Conservation (phyloP, 2,329 filamentous ascomycete species). For the Dactylellina cionopaga region DNA sequence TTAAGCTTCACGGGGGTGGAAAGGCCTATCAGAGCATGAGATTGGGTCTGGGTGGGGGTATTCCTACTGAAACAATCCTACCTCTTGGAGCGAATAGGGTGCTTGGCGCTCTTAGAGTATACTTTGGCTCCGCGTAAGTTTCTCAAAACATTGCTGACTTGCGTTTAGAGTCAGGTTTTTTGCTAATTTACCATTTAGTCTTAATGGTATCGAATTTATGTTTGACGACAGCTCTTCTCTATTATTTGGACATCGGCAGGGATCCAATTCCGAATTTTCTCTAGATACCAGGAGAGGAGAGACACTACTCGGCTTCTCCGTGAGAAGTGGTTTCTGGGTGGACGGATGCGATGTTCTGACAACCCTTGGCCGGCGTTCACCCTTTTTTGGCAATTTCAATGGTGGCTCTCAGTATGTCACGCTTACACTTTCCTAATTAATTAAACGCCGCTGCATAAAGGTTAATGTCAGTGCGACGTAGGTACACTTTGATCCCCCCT, state of each 20-base stretch:
- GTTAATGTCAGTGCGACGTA: slow-evolving; percentile 60
- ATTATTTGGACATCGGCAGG: slow-evolving; percentile 82
- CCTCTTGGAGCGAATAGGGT: slow-evolving; percentile 68
- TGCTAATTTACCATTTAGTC: slow-evolving; percentile 58
- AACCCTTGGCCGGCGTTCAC: slow-evolving; percentile 84
- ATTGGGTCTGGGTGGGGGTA: slow-evolving; percentile 77
- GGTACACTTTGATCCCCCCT: slow-evolving; percentile 87
- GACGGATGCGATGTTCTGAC: slow-evolving; percentile 91
- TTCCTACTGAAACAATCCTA: slow-evolving; percentile 75
- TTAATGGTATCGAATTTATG: slow-evolving; percentile 85
- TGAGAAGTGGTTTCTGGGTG: slow-evolving; percentile 76
- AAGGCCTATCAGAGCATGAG: slow-evolving; percentile 79
- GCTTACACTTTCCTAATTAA: not conserved
- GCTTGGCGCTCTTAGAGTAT: slow-evolving; percentile 22
- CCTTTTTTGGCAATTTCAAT: slow-evolving; percentile 80
- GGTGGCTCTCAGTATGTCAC: slow-evolving; percentile 82
- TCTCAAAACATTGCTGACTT: not conserved
- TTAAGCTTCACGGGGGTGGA: slow-evolving; percentile 80
- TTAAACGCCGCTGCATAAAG: not conserved
- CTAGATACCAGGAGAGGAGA: slow-evolving; percentile 85
- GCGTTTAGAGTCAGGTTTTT: slow-evolving; percentile 77
- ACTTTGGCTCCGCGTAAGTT: slow-evolving; percentile 27
- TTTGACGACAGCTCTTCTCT: slow-evolving; percentile 89
- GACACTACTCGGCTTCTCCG: slow-evolving; percentile 83
- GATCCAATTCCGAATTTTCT: slow-evolving; percentile 73